Percentiles rank a stretch among this genome's conserved stretches.
Evolutionary conservation across 768 basidiomycete species (phyloP).

Genomic region (Cystoderma amianthinum): DNA sequence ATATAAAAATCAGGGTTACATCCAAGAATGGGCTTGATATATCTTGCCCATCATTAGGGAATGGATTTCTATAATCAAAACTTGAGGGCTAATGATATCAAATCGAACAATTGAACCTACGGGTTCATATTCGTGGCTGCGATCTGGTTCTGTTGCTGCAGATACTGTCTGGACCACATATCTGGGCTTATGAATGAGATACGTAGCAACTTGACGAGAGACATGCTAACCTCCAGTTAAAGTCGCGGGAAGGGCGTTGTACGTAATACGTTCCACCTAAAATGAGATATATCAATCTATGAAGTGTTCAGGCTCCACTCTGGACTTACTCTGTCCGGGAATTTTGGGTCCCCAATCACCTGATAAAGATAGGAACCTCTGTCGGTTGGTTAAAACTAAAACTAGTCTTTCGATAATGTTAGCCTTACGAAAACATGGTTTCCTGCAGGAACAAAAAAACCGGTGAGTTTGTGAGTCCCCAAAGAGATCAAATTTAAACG

Average conservation of each 20-base stretch:
- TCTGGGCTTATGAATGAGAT: constrained; percentile 20
- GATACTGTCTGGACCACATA: constrained; percentile 55
- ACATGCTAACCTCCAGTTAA: constrained; percentile 33
- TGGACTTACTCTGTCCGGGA: constrained; percentile 36
- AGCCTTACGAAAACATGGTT: constrained; percentile 57
- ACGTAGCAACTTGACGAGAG: constrained; percentile 12
- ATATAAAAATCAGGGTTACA: neutral
- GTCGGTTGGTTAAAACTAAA: no score
- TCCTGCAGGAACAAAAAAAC: no score
- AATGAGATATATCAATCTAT: neutral
- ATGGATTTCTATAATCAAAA: constrained; percentile 34
- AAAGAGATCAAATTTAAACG: constrained; percentile 8
- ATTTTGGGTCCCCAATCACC: constrained; percentile 47
- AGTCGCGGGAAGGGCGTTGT: constrained; percentile 43
- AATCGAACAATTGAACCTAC: constrained; percentile 15
- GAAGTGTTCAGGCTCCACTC: neutral
- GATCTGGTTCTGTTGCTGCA: constrained; percentile 55
- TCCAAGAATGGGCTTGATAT: constrained; percentile 1
- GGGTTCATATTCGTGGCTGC: constrained; percentile 48
- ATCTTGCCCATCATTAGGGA: constrained; percentile 43
- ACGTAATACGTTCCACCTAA: constrained; percentile 38
- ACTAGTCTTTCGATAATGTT: no score
- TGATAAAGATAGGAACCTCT: constrained; percentile 52
- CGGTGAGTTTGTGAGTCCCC: no score
- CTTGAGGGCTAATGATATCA: constrained; percentile 1